Base-by-base conservation (phyloP, 75 land plant genomes). In the Azolla pinnata region DNA sequence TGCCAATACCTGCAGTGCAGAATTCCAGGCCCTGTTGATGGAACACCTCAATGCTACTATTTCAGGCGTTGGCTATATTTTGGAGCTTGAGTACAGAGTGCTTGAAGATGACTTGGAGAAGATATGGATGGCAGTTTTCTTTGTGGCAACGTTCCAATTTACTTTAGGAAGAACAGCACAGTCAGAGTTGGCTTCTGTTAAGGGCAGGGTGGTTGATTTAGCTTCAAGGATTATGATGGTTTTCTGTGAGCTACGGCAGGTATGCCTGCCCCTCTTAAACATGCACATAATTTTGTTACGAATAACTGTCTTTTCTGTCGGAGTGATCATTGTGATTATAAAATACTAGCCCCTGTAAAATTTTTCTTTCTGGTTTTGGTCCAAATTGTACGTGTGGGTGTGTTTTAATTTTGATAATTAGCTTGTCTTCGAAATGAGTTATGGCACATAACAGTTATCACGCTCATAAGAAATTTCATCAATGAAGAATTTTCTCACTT, bases 231-330 rank as follows among this genome's bases (percentile, higher is more conserved):
- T 92, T n/a, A 33, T 88, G 34, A 59, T 69, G 35, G 66, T 83
- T 4, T 92, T 71, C 50, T 67, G 81, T 59, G 89, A 88, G n/a
- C 79, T 88, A 62, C 81, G 95, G 24, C 83, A 92, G 83, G 93
- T 85, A 28, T 3, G 50, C 4, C 7, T 9, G 18, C 50, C 10
- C 20, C 24, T 25, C 14, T 52, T 24, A 52, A 23, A 52, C 54
- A 52, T 9, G 24, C 25, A 52, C 24, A 46, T 46, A 18, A 14
- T 46, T 14, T 14, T 46, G 3, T 18, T 46, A 2, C 23, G 2
- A 46, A 46, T 3, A 3, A 14, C 14, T 18, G n/a, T n/a, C n/a
- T 4, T 18, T 46, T 46, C 42, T 38, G 42, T 7, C 42, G 14
- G 14, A 7, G 42, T 38, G 42, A 38, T 14, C 7, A 7, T 14